Conservation (phyloP, 176 grass and related monocot genomes). For the Musa troglodytarum region DNA sequence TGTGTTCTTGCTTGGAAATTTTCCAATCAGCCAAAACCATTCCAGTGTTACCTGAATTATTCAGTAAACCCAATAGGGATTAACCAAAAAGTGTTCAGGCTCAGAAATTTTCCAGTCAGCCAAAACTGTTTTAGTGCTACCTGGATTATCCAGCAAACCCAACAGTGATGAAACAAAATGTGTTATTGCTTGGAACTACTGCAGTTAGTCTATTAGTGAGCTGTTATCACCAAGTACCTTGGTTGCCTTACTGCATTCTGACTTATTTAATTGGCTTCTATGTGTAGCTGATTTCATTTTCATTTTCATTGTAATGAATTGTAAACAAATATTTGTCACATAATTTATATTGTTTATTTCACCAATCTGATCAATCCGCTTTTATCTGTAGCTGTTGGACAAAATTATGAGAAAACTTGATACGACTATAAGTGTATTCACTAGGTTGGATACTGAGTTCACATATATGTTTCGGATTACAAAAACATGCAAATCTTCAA, state of each 20-base stretch:
- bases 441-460: slow-evolving; percentile 77
- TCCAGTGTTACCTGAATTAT: too few relatives aligned
- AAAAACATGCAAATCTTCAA: slow-evolving; percentile 59
- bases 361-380: slow-evolving; percentile 22
- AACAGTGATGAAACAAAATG: too few relatives aligned
- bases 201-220: too few relatives aligned
- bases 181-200: too few relatives aligned
- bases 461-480: slow-evolving; percentile 82
- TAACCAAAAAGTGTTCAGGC: too few relatives aligned
- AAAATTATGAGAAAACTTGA: slow-evolving; percentile 79
- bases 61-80: too few relatives aligned
- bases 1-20: too few relatives aligned
- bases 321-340: too few relatives aligned
- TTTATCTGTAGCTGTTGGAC: slow-evolving; percentile 64
- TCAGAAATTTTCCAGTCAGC: too few relatives aligned
- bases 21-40: too few relatives aligned
- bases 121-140: too few relatives aligned
- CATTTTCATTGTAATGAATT: not conserved
- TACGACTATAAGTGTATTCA: slow-evolving; percentile 61
- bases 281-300: not conserved
- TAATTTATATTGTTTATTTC: not conserved
- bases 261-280: not conserved
- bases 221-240: not conserved
- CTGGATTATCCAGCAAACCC: too few relatives aligned
- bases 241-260: not conserved